These are phyloP conservation scores for Penicillium polonicum DNA, from an alignment of 2,329 filamentous ascomycete genomes.

Conservation along the genomic window DNA sequence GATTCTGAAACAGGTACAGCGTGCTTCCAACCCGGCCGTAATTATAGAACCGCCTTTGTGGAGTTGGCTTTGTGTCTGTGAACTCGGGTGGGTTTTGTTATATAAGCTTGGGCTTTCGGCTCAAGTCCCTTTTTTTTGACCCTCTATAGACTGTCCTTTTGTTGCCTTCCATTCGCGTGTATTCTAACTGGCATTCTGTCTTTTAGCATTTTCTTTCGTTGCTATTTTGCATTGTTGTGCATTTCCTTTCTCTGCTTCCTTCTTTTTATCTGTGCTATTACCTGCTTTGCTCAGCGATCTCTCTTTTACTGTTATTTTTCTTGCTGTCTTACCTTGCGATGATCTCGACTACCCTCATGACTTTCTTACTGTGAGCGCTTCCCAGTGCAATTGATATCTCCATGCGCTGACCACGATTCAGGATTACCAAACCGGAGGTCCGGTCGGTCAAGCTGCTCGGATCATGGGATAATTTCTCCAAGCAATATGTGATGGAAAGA, in stretches of 20 bases:
- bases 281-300: conserved; percentile 2
- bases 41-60: conserved; percentile 25
- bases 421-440: conserved; percentile 38
- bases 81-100: neutral
- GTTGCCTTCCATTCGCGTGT: conserved; percentile 9
- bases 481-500: conserved; percentile 74
- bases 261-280: neutral
- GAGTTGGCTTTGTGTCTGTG: conserved; percentile 9
- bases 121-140: neutral
- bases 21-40: conserved; percentile 11
- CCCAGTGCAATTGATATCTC: neutral
- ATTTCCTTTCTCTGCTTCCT: conserved; percentile 1
- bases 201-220: conserved; percentile 8
- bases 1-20: conserved; percentile 23
- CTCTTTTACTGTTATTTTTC: conserved; percentile 8
- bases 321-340: conserved; percentile 20
- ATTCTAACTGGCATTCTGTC: conserved; percentile 1
- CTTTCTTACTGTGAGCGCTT: conserved; percentile 35
- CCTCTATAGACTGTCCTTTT: conserved; percentile 9
- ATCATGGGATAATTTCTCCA: conserved; percentile 92
- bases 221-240: conserved; percentile 9
- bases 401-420: conserved; percentile 27
- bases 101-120: neutral
- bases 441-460: conserved; percentile 75
- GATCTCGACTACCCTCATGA: conserved; percentile 39